Evolutionary conservation across 2,329 filamentous ascomycete species (phyloP).

Genomic region (Alternaria sp.): DNA sequence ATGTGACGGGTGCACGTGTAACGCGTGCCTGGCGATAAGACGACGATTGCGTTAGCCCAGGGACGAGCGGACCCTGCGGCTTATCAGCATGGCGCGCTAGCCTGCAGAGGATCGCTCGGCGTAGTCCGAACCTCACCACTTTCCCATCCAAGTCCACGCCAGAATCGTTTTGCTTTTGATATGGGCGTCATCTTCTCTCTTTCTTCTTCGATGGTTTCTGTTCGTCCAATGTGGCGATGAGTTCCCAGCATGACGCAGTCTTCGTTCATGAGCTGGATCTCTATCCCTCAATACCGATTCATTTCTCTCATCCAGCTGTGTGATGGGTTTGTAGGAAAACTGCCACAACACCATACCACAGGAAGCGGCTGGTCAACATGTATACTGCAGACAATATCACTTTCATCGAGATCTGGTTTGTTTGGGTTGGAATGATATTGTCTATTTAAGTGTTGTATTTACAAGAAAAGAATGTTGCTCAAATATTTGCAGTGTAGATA

Average conservation of each 20-base stretch:
- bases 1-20: slow-evolving; percentile 18
- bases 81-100: slow-evolving; percentile 13
- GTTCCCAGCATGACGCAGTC: background rate
- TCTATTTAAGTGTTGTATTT: background rate
- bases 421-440: background rate
- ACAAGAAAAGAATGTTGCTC: background rate
- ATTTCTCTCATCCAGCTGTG: background rate
- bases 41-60: background rate
- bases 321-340: background rate
- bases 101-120: background rate
- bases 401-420: background rate
- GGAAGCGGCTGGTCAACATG: background rate
- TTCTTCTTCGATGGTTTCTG: background rate
- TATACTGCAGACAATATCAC: background rate
- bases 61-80: slow-evolving; percentile 1
- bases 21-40: slow-evolving; percentile 16
- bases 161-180: background rate
- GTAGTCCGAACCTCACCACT: background rate
- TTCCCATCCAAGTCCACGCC: background rate
- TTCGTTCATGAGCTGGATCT: background rate
- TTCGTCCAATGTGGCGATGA: background rate
- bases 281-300: background rate
- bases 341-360: background rate
- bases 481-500: background rate
- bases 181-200: background rate